Evolutionary conservation across 75 land plant genomes (phyloP).

Genomic region (Selaginella tamariscina): DNA sequence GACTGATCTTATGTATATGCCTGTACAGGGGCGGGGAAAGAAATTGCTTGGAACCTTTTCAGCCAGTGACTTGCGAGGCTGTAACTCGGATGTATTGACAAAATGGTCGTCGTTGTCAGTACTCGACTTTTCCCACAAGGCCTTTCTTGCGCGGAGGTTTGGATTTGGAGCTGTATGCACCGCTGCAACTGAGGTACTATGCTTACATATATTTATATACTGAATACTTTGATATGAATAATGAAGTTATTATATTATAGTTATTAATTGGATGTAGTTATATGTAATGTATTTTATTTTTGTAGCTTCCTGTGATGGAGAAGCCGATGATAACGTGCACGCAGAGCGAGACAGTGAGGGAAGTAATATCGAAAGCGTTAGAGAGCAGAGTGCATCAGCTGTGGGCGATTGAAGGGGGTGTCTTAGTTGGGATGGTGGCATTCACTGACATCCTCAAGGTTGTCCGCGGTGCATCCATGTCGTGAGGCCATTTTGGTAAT

Average conservation of each 20-base stretch:
- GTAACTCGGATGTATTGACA: slow-evolving; percentile 39
- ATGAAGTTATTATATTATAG: too few species aligned
- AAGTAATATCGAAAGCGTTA: slow-evolving; percentile 50
- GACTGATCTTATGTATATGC: background rate
- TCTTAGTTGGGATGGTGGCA: slow-evolving; percentile 53
- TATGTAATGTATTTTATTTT: too few species aligned
- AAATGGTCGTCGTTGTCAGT: slow-evolving; percentile 38
- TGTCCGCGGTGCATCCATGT: background rate
- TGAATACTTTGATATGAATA: slow-evolving; percentile 3
- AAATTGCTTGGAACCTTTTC: slow-evolving; percentile 65
- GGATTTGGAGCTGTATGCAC: slow-evolving; percentile 14
- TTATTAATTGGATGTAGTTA: too few species aligned
- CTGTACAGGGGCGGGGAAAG: slow-evolving; percentile 48
- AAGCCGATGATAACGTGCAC: slow-evolving; percentile 40
- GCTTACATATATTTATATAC: too few species aligned
- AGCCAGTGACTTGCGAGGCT: slow-evolving; percentile 69
- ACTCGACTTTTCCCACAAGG: slow-evolving; percentile 36
- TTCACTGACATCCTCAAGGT: slow-evolving; percentile 66
- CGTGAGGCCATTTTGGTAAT: too few species aligned
- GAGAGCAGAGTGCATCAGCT: slow-evolving; percentile 53
- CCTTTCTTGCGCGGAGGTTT: slow-evolving; percentile 20
- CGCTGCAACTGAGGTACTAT: slow-evolving; percentile 14
- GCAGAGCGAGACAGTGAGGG: slow-evolving; percentile 24
- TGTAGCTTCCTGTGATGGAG: background rate
- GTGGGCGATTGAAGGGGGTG: slow-evolving; percentile 63